Percentiles rank a stretch among this genome's conserved stretches.
These are phyloP conservation scores for Jimgerdemannia lactiflua DNA, from an alignment of 192 early-diverging fungal genomes.

Conservation along the genomic window DNA sequence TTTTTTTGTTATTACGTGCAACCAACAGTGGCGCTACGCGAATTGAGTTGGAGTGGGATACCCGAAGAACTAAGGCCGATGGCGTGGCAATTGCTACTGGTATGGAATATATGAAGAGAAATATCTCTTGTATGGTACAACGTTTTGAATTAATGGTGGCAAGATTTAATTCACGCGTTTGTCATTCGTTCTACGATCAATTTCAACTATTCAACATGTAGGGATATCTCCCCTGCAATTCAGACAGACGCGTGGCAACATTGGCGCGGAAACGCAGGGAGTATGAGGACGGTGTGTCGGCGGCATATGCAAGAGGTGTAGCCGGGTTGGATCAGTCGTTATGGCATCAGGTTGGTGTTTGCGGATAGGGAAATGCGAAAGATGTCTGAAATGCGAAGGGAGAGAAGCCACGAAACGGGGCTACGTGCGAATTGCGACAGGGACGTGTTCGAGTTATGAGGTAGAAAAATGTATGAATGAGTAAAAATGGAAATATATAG, in stretches of 20 bases:
- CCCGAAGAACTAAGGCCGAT: conserved; percentile 81
- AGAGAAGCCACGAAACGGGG: too few species aligned
- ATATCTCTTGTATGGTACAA: too few species aligned
- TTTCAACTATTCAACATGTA: conserved; percentile 12
- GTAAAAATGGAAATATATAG: too few species aligned
- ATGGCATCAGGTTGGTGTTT: conserved; percentile 76
- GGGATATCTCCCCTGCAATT: conserved; percentile 90
- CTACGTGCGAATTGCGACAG: too few species aligned
- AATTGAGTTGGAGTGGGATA: conserved; percentile 93
- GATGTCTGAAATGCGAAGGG: neutral
- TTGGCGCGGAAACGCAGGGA: conserved; percentile 89
- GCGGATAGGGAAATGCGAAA: neutral
- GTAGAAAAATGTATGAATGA: too few species aligned
- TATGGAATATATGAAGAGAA: conserved; percentile 9
- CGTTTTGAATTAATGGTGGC: neutral
- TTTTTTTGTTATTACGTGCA: neutral
- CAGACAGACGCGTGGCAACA: conserved; percentile 78
- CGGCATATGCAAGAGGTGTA: conserved; percentile 79
- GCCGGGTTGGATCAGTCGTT: conserved; percentile 79
- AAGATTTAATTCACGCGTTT: neutral
- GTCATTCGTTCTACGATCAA: neutral
- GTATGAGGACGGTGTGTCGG: conserved; percentile 82
- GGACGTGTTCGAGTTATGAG: too few species aligned
- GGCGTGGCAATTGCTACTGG: conserved; percentile 93
- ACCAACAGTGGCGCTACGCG: conserved; percentile 57